phyloP scores from a whole-genome alignment of 495 filamentous ascomycete species.

The Talaromyces thailandensis region DNA sequence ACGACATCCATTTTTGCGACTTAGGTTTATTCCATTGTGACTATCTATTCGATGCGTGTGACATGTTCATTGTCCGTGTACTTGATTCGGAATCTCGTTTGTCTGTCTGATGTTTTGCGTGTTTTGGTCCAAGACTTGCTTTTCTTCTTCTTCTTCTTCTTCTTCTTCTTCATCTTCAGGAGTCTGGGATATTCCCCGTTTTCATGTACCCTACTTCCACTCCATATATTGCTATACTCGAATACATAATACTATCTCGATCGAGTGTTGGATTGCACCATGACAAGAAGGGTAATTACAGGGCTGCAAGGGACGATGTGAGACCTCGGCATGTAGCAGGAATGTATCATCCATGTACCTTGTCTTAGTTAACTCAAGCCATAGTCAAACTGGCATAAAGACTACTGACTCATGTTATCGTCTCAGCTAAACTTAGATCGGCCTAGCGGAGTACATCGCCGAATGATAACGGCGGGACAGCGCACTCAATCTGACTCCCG shows the following conservation, averaged over 20 bases:
- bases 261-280: too few species aligned
- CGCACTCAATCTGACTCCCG: neutral
- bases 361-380: neutral
- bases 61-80: neutral
- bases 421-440: neutral
- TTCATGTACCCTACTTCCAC: conserved; percentile 3
- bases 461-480: neutral
- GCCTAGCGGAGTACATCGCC: neutral
- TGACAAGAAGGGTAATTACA: neutral
- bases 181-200: conserved; percentile 19
- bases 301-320: neutral
- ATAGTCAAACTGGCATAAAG: too few species aligned
- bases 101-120: conserved; percentile 3
- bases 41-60: neutral
- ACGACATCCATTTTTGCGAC: neutral
- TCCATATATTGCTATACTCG: neutral
- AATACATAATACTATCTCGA: conserved; percentile 3
- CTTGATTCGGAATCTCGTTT: neutral
- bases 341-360: neutral
- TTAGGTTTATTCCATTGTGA: neutral
- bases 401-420: neutral
- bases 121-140: neutral
- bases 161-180: conserved; percentile 12
- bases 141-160: too few species aligned
- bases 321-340: neutral